A percentile compares a stretch with the other conserved stretches of the same genome.
phyloP scores from a whole-genome alignment of 2,329 filamentous ascomycete genomes.

The Periconia macrospinosa region DNA sequence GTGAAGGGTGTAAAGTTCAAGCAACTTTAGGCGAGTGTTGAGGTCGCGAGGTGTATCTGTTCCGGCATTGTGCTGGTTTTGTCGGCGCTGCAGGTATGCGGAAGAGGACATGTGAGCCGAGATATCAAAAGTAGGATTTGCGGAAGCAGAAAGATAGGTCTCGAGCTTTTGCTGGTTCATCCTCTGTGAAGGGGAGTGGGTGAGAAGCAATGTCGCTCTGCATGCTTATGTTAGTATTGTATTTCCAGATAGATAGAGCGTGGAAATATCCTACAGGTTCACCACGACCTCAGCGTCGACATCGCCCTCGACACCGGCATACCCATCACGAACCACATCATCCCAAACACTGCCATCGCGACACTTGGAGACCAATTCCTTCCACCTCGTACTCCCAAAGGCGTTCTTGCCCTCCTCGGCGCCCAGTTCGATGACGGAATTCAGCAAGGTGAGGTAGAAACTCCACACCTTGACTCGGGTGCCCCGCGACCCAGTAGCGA shows the following conservation, averaged over 20 bases:
- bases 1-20: constrained; percentile 94
- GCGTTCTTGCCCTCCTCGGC: constrained; percentile 85
- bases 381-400: constrained; percentile 86
- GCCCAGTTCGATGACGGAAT: constrained; percentile 86
- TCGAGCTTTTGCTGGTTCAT: constrained; percentile 88
- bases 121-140: constrained; percentile 72
- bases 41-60: constrained; percentile 84
- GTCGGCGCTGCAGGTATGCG: constrained; percentile 34
- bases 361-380: constrained; percentile 77
- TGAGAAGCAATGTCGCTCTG: constrained; percentile 85
- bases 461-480: constrained; percentile 97
- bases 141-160: constrained; percentile 79
- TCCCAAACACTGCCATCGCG: constrained; percentile 94
- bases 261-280: constrained; percentile 65
- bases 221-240: constrained; percentile 3
- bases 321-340: constrained; percentile 83
- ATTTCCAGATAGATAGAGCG: neutral
- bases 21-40: constrained; percentile 81
- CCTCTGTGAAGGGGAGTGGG: constrained; percentile 81
- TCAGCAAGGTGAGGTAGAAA: constrained; percentile 89
- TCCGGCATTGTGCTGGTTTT: constrained; percentile 54
- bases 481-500: constrained; percentile 76
- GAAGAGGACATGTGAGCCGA: constrained; percentile 61
- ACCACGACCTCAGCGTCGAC: constrained; percentile 95
- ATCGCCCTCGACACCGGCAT: constrained; percentile 83